Conservation (phyloP, 2,329 filamentous ascomycete species). For the Aspergillus sp. region DNA sequence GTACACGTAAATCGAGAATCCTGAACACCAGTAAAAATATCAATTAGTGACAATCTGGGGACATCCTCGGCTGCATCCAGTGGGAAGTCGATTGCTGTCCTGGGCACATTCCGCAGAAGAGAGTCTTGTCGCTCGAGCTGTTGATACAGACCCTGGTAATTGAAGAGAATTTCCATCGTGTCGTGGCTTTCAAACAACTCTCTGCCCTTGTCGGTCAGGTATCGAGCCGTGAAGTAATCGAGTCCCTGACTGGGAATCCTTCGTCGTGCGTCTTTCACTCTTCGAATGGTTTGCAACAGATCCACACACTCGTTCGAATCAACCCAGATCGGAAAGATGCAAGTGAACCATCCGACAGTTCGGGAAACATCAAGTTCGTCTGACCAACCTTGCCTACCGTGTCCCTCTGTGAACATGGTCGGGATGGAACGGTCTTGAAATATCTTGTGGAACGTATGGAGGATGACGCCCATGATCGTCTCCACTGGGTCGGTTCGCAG, state of each 20-base stretch:
- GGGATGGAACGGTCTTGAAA: constrained; percentile 12
- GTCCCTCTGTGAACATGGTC: constrained; percentile 16
- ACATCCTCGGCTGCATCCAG: too few relatives aligned
- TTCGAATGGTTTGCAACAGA: not conserved
- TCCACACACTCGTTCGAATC: not conserved
- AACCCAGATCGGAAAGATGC: constrained; percentile 1
- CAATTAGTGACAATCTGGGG: too few relatives aligned
- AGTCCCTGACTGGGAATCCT: not conserved
- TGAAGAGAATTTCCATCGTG: constrained; percentile 7
- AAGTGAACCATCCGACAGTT: constrained; percentile 23
- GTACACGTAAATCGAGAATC: too few relatives aligned
- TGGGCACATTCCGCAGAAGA: constrained; percentile 2
- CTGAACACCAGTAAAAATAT: too few relatives aligned
- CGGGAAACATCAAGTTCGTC: constrained; percentile 11
- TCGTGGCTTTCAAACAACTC: not conserved
- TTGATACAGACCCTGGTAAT: constrained; percentile 7
- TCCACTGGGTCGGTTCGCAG: constrained; percentile 16
- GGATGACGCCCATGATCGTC: constrained; percentile 13
- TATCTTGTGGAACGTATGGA: constrained; percentile 11
- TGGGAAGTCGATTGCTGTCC: too few relatives aligned
- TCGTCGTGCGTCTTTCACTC: constrained; percentile 5
- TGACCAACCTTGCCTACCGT: constrained; percentile 17
- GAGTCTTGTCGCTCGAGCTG: constrained; percentile 8
- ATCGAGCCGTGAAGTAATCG: constrained; percentile 3
- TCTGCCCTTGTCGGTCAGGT: not conserved